These are phyloP conservation scores for Naganishia albida DNA, from an alignment of 1,284 basidiomycete genomes.

Conservation along the genomic window DNA sequence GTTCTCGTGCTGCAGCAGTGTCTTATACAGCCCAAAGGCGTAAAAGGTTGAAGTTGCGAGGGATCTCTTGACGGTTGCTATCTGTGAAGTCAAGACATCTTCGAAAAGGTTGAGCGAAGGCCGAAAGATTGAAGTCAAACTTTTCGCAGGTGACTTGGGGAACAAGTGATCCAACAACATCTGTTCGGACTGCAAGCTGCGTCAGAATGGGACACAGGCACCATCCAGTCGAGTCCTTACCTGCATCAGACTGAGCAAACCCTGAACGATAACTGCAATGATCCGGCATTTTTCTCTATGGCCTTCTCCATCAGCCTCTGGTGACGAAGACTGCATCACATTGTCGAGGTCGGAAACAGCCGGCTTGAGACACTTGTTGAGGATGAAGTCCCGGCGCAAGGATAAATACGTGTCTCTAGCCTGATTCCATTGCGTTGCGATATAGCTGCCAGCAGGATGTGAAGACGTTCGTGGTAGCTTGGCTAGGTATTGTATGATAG, in stretches of 20 bases:
- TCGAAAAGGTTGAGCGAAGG: conserved; percentile 36
- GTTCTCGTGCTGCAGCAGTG: conserved; percentile 38
- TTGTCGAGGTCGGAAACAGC: conserved; percentile 46
- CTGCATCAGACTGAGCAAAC: conserved; percentile 43
- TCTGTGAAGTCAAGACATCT: conserved; percentile 41
- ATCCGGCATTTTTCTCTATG: conserved; percentile 44
- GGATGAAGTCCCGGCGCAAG: conserved; percentile 29
- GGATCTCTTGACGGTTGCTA: conserved; percentile 45
- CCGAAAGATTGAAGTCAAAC: conserved; percentile 41
- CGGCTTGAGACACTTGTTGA: conserved; percentile 16
- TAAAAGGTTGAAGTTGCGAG: conserved; percentile 46
- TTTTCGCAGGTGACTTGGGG: conserved; percentile 41
- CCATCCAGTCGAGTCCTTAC: conserved; percentile 37
- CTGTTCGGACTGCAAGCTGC: conserved; percentile 44
- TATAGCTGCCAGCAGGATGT: conserved; percentile 18
- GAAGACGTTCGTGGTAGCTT: conserved; percentile 20
- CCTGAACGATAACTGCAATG: conserved; percentile 43
- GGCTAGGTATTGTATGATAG: conserved; percentile 24
- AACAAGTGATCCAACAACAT: conserved; percentile 45
- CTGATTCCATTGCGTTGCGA: conserved; percentile 9
- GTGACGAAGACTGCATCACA: conserved; percentile 23
- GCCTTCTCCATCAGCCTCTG: conserved; percentile 40
- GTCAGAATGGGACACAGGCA: background rate
- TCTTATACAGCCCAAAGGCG: conserved; percentile 48
- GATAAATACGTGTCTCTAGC: conserved; percentile 25